phyloP scores from a whole-genome alignment of 192 early-diverging fungal genomes.

The Coemansia sp. region DNA sequence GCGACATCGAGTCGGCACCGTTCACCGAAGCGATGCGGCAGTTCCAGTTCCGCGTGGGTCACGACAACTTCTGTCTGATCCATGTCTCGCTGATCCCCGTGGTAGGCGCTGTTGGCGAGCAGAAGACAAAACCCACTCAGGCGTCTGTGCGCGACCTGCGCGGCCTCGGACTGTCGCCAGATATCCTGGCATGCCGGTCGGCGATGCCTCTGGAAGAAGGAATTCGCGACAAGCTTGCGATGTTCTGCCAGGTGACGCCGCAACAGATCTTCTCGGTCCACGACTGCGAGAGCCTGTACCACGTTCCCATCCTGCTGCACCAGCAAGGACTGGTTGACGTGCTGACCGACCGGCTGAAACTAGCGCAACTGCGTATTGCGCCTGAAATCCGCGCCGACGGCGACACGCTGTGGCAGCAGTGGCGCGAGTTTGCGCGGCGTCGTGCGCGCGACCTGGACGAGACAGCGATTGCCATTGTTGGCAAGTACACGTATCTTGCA shows the following conservation, averaged over 20 bases:
- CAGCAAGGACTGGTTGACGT: constrained; percentile 85
- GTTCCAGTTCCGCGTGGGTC: constrained; percentile 99
- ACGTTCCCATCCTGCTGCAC: constrained; percentile 90
- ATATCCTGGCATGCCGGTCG: constrained; percentile 95
- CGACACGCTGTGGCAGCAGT: constrained; percentile 74
- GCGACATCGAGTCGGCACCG: constrained; percentile 99
- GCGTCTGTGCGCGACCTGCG: constrained; percentile 92
- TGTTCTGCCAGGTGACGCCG: constrained; percentile 98
- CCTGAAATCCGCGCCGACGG: constrained; percentile 61
- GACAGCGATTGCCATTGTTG: constrained; percentile 89
- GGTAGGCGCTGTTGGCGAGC: constrained; percentile 96
- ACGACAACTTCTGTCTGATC: constrained; percentile 96
- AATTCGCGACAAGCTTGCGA: constrained; percentile 91
- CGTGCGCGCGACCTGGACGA: constrained; percentile 77
- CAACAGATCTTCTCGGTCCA: constrained; percentile 93
- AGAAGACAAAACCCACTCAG: constrained; percentile 99
- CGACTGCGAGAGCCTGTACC: constrained; percentile 96
- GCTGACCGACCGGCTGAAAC: constrained; percentile 76
- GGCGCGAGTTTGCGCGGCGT: constrained; percentile 77
- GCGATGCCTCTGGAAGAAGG: constrained; percentile 80
- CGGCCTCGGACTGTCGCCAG: constrained; percentile 92
- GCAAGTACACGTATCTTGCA: constrained; percentile 96
- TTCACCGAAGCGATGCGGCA: constrained; percentile 99
- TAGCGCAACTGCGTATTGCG: constrained; percentile 60
- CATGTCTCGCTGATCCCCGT: constrained; percentile 98